Evolutionary conservation across 768 basidiomycete species (phyloP), one percentile per base, ranked within the genome.

Genomic region (Crassisporium funariophilum): DNA sequence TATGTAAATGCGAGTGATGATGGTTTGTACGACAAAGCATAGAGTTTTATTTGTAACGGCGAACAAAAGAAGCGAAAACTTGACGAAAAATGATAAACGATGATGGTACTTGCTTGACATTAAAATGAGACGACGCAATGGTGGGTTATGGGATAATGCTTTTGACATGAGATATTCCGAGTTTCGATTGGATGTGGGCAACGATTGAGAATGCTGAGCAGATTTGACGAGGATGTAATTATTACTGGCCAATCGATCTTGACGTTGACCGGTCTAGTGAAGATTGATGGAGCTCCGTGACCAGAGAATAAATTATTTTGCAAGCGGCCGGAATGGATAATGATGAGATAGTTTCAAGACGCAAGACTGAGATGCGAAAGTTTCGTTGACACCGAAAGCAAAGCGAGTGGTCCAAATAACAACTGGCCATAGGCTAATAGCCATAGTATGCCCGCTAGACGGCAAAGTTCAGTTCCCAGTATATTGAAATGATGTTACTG

Each of bases 361-460:
- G 55, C 29, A 52, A 10, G 45, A 44, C 44, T 63, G 49, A 60
- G 53, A 58, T 58, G 52, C 35, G 43, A 54, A 51, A 46, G 40
- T 53, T 49, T 40, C 37, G 39, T 33, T 16, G 35, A 4, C 19
- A 9, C 13, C 31, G 35, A 25, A 22, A 45, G 25, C 29, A 34
- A 51, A 47, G 38, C 35, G 47, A 25, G 37, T 49, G 39, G 46
- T 46, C 27, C 46, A 35, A 20, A 35, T 21, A 17, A 42, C 25
- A 31, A 12, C 25, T 25, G 27, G 31, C 35, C 49, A 47, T 24
- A 12, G 36, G 44, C 64, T 54, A 74, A 54, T 74, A 74, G 47
- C 73, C 73, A 46, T 74, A 74, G 55, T 74, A 74, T 47, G 73
- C 73, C 58, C 73, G 70, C 73, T 74, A 45, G 8, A 31, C 15